Conservation (phyloP, 192 early-diverging fungal species). For the Phlyctochytrium arcticum region DNA sequence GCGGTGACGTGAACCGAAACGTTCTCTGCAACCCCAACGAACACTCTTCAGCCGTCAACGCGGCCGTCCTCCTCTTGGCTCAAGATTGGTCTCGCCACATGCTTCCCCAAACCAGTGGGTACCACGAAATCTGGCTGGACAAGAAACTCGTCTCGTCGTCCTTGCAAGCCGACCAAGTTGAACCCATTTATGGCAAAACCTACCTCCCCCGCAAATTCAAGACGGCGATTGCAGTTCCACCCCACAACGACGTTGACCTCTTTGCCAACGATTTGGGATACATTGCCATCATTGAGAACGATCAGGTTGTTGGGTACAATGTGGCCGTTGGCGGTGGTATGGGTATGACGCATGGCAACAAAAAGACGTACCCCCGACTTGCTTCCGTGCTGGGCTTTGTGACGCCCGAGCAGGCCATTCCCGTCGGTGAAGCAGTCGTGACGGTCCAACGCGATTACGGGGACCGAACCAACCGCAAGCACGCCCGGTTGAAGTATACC, state of each 20-base stretch:
- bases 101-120: conserved; percentile 80
- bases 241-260: conserved; percentile 95
- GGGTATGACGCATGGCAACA: conserved; percentile 98
- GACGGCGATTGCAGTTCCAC: conserved; percentile 90
- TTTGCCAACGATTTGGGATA: conserved; percentile 93
- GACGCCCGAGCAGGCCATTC: conserved; percentile 71
- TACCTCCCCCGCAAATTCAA: conserved; percentile 98
- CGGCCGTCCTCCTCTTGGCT: conserved; percentile 70
- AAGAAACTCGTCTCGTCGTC: conserved; percentile 72
- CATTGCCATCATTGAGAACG: conserved; percentile 82
- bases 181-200: conserved; percentile 89
- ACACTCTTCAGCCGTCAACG: conserved; percentile 72
- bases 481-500: conserved; percentile 97
- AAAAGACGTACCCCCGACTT: conserved; percentile 90
- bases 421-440: conserved; percentile 88
- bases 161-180: conserved; percentile 67
- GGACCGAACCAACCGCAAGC: conserved; percentile 96
- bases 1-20: conserved; percentile 98
- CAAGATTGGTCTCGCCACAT: conserved; percentile 70
- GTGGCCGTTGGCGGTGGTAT: conserved; percentile 94
- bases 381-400: conserved; percentile 76
- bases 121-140: conserved; percentile 97
- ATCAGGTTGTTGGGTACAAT: conserved; percentile 83
- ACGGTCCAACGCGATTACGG: conserved; percentile 91
- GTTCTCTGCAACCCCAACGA: conserved; percentile 92